These are phyloP conservation scores for Pleurotus cornucopiae DNA, from an alignment of 768 basidiomycete species.

Conservation along the genomic window DNA sequence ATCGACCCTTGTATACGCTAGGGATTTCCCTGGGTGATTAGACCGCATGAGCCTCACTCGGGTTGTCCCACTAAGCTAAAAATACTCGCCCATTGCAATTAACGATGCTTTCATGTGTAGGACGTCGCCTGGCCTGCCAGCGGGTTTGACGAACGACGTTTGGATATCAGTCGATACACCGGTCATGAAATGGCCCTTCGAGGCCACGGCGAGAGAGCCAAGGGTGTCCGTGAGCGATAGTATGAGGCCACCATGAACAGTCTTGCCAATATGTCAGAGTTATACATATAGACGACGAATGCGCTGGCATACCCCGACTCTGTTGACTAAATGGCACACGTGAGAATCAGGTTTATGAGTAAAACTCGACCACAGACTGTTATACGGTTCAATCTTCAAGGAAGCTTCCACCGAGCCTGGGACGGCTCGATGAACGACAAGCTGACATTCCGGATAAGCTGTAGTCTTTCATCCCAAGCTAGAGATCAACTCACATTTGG, in stretches of 20 bases:
- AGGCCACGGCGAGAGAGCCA: constrained; percentile 80
- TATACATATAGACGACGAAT: not conserved
- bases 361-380: constrained; percentile 42
- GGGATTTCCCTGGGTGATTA: constrained; percentile 54
- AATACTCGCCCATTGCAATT: constrained; percentile 59
- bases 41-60: too few relatives aligned
- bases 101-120: constrained; percentile 61
- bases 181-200: constrained; percentile 82
- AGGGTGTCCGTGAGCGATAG: constrained; percentile 81
- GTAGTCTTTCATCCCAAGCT: not conserved
- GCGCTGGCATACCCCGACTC: constrained; percentile 61
- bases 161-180: constrained; percentile 83
- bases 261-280: constrained; percentile 19
- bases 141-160: constrained; percentile 72
- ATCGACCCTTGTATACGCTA: constrained; percentile 80
- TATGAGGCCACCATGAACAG: constrained; percentile 79
- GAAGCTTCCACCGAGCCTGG: constrained; percentile 71
- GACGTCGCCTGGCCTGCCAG: constrained; percentile 65
- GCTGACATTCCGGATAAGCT: constrained; percentile 29
- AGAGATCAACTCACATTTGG: constrained; percentile 50
- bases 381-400: constrained; percentile 70
- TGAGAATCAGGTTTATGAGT: not conserved
- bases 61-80: too few relatives aligned
- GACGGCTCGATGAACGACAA: constrained; percentile 58
- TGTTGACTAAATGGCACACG: constrained; percentile 52